Conservation (phyloP, 352 stramenopile genomes). For the Globisporangium spinosum region DNA sequence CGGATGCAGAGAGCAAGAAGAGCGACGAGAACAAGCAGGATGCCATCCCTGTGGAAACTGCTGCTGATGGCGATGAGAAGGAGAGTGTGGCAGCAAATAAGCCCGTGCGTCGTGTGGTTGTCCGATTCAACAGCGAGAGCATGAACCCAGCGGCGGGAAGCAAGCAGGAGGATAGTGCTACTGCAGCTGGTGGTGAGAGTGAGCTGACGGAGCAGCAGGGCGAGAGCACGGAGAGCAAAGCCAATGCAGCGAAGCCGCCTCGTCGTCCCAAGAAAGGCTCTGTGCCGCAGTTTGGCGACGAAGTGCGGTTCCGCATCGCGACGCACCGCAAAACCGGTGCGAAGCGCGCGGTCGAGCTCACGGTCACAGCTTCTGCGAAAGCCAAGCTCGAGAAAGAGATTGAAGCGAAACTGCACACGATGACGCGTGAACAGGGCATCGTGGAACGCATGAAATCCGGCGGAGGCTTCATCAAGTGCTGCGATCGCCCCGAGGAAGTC, state of each 20-base stretch:
- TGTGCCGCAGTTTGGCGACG: constrained; percentile 58
- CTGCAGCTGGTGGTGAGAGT: neutral
- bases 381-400: constrained; percentile 71
- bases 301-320: constrained; percentile 70
- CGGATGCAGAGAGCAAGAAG: constrained; percentile 8
- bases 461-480: constrained; percentile 72
- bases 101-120: constrained; percentile 24
- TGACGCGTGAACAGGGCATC: constrained; percentile 56
- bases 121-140: constrained; percentile 63
- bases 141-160: constrained; percentile 12
- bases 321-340: constrained; percentile 61
- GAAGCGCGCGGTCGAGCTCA: constrained; percentile 66
- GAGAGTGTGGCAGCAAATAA: neutral
- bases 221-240: neutral
- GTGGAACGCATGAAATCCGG: constrained; percentile 57
- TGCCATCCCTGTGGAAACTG: neutral
- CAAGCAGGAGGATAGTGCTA: constrained; percentile 10
- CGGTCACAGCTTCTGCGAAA: constrained; percentile 46
- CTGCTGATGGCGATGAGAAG: neutral
- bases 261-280: constrained; percentile 12
- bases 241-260: constrained; percentile 6
- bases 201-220: constrained; percentile 7
- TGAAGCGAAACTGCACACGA: constrained; percentile 49
- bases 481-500: constrained; percentile 57
- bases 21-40: neutral